These are phyloP conservation scores for Tylopilus plumbeoviolaceoides DNA, from an alignment of 768 basidiomycete species.

Conservation along the genomic window DNA sequence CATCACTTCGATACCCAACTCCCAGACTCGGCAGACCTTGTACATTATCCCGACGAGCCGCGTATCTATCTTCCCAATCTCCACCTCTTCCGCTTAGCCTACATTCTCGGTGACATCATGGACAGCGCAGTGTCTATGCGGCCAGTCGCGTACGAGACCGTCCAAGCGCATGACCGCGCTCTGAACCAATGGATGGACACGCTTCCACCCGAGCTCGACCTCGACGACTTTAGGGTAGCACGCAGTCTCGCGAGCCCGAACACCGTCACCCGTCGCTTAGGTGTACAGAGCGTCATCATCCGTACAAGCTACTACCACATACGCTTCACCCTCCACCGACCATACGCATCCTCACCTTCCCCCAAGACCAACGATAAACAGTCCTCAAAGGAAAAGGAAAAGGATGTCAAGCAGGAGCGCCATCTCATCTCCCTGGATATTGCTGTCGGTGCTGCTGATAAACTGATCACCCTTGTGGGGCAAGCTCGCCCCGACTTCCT, in stretches of 20 bases:
- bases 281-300: constrained; percentile 79
- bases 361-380: constrained; percentile 24
- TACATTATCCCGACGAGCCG: constrained; percentile 45
- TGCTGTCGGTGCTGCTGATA: constrained; percentile 72
- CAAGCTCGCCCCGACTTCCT: constrained; percentile 76
- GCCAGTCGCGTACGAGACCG: constrained; percentile 71
- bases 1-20: constrained; percentile 83
- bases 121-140: constrained; percentile 78
- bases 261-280: constrained; percentile 57
- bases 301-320: constrained; percentile 77
- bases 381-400: constrained; percentile 29
- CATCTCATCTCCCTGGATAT: constrained; percentile 62
- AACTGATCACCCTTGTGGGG: constrained; percentile 71
- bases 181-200: constrained; percentile 73
- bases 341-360: constrained; percentile 48
- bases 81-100: constrained; percentile 71
- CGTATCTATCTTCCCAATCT: constrained; percentile 72
- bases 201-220: constrained; percentile 68
- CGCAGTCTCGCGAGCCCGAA: constrained; percentile 65
- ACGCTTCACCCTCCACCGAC: constrained; percentile 80
- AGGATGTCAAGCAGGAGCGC: constrained; percentile 33
- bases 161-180: constrained; percentile 67
- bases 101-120: constrained; percentile 80
- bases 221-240: constrained; percentile 73
- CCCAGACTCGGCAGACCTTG: constrained; percentile 57